Base-by-base conservation (phyloP, 768 basidiomycete genomes). In the Mycena floridula region DNA sequence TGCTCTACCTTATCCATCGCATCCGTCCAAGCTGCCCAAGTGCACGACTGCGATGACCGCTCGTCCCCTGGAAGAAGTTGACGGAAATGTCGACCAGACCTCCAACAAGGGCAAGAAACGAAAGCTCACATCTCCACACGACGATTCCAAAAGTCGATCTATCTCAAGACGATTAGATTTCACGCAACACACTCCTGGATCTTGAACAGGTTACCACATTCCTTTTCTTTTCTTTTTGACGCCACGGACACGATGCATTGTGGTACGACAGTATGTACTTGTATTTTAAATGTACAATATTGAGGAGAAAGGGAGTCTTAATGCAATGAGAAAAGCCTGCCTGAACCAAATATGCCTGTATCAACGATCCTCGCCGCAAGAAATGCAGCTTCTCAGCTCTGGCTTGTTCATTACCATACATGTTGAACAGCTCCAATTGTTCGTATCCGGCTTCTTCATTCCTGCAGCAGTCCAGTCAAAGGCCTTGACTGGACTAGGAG, bases 21-120 rank as follows among this genome's bases (percentile, higher is more conserved):
- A 89, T 50, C 92, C 92, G 0, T 83, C 82, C 7, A 86, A 89
- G 55, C 75, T 99, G 1, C 96, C 96, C 0, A 90, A 94, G 77
- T 75, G 73, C 45, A 61, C 66, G 25, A 64, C 65, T 5, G 68
- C 70, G 46, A 55, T 67, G 20, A 54, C 65, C 5, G 60, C 66
- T 16, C 70, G 81, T 23, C 80, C 87, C 4, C 73, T 85, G 3
- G 88, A 88, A 54, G 88, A 91, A 53, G 71, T 87, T 9, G 85
- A 91, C 44, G 85, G 80, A 40, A 89, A 87, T 46, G 77, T 81
- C 16, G 77, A 82, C 11, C 64, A 70, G 39, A 64, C 67, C 22
- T 57, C 67, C 0, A 58, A 73, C 1, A 35, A 35, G 27, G 25
- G 44, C 50, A 74, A 70, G 44, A 91, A 89, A 59, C 76, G 88